phyloP scores from a whole-genome alignment of 2,329 filamentous ascomycete species.

The Westerdykella aurantiaca region DNA sequence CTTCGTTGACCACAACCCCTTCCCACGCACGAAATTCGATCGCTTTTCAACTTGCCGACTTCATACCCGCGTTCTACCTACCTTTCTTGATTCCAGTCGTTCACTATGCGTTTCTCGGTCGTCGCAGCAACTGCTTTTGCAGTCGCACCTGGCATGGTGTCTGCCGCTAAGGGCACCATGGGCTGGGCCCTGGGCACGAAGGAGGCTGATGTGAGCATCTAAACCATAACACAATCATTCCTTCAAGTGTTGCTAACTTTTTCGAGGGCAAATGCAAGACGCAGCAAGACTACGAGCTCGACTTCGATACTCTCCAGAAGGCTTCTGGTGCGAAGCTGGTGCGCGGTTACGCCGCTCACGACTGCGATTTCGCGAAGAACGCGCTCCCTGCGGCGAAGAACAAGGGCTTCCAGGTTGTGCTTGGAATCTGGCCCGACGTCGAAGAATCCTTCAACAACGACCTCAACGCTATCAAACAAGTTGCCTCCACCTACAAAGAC shows the following conservation, averaged over 20 bases:
- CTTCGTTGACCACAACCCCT: neutral
- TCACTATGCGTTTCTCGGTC: conserved; percentile 33
- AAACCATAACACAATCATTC: conserved; percentile 24
- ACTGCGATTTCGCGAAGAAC: conserved; percentile 59
- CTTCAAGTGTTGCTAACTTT: neutral
- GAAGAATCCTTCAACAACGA: conserved; percentile 58
- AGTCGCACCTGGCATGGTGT: conserved; percentile 44
- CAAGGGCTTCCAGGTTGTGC: conserved; percentile 61
- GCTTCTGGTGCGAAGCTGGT: conserved; percentile 52
- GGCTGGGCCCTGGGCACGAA: conserved; percentile 65
- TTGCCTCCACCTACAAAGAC: conserved; percentile 47
- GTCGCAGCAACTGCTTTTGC: conserved; percentile 28
- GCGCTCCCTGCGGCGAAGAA: conserved; percentile 61
- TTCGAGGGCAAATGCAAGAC: conserved; percentile 52
- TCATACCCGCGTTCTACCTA: neutral
- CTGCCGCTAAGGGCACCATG: conserved; percentile 49
- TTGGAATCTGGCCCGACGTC: conserved; percentile 64
- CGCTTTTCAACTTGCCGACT: neutral
- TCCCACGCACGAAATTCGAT: conserved; percentile 1
- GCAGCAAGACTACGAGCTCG: conserved; percentile 56
- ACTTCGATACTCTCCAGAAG: conserved; percentile 57
- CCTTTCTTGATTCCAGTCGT: conserved; percentile 3
- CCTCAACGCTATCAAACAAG: conserved; percentile 51
- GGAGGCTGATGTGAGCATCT: conserved; percentile 40
- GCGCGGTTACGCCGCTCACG: conserved; percentile 60